phyloP scores from a whole-genome alignment of 768 basidiomycete genomes.

The Mrakia blollopis region DNA sequence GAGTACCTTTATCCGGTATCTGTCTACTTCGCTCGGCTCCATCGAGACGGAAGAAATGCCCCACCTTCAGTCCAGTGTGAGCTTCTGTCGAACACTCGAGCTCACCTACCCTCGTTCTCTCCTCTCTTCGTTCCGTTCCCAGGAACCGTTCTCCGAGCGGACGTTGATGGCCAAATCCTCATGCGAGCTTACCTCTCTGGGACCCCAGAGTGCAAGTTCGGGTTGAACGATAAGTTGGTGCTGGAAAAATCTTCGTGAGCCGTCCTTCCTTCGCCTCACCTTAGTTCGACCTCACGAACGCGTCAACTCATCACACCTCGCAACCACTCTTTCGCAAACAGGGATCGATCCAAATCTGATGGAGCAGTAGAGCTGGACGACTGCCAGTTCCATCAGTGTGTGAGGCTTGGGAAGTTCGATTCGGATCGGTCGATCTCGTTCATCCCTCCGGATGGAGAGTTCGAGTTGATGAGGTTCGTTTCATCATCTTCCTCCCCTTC shows the following conservation, averaged over 20 bases:
- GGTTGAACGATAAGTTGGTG: constrained; percentile 95
- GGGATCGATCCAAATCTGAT: constrained; percentile 41
- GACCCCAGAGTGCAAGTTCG: constrained; percentile 98
- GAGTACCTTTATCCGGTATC: constrained; percentile 36
- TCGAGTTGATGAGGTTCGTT: constrained; percentile 88
- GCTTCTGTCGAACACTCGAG: background rate
- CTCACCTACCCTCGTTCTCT: constrained; percentile 8
- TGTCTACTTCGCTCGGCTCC: background rate
- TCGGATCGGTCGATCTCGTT: constrained; percentile 90
- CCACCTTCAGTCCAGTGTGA: no score
- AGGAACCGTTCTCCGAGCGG: constrained; percentile 74
- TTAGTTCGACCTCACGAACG: background rate
- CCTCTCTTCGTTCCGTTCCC: constrained; percentile 53
- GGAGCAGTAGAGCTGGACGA: constrained; percentile 90
- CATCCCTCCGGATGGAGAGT: constrained; percentile 97
- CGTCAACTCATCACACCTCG: no score
- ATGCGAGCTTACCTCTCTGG: constrained; percentile 97
- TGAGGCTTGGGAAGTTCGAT: constrained; percentile 90
- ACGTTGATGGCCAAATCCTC: constrained; percentile 94
- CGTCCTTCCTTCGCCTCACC: constrained; percentile 14
- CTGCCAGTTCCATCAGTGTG: constrained; percentile 98
- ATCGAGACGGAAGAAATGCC: no score
- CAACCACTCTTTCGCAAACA: background rate
- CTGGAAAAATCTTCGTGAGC: constrained; percentile 62
- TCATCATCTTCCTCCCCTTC: background rate